Evolutionary conservation across 73 alveolate genomes (phyloP).

Genomic region (Symbiodinium natans): DNA sequence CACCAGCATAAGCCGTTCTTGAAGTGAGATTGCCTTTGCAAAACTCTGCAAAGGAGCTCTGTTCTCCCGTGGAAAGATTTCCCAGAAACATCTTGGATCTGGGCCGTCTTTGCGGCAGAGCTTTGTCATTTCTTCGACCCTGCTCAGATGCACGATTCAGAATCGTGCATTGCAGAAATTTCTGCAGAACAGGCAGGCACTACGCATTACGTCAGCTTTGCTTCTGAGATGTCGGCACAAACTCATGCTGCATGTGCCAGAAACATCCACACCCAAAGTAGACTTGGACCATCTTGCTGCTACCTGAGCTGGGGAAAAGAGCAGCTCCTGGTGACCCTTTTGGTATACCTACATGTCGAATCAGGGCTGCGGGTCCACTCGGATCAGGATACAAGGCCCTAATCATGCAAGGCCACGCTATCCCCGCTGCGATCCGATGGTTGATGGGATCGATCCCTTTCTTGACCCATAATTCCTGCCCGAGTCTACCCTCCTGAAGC

Average conservation of each 20-base stretch:
- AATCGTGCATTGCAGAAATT: background rate
- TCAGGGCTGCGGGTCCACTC: background rate
- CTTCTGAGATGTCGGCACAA: background rate
- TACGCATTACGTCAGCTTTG: background rate
- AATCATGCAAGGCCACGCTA: background rate
- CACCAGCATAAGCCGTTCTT: constrained; percentile 69
- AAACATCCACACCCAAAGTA: constrained; percentile 79
- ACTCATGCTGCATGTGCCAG: constrained; percentile 89
- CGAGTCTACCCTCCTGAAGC: too few relatives aligned
- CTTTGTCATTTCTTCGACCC: constrained; percentile 78
- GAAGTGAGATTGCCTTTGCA: constrained; percentile 46
- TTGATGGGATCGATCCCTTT: background rate
- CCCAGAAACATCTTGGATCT: background rate
- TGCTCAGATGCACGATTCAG: background rate
- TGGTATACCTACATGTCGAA: background rate
- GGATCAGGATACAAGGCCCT: background rate
- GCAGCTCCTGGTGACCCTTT: background rate
- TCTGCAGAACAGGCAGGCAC: background rate
- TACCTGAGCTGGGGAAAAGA: background rate
- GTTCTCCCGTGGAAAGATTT: background rate
- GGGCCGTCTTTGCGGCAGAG: constrained; percentile 46
- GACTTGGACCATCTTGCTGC: background rate
- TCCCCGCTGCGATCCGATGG: background rate
- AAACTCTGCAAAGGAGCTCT: background rate
- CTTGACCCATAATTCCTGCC: background rate